Base-by-base conservation (phyloP, 148 eudicot species). In the Heliamphora exappendiculata region DNA sequence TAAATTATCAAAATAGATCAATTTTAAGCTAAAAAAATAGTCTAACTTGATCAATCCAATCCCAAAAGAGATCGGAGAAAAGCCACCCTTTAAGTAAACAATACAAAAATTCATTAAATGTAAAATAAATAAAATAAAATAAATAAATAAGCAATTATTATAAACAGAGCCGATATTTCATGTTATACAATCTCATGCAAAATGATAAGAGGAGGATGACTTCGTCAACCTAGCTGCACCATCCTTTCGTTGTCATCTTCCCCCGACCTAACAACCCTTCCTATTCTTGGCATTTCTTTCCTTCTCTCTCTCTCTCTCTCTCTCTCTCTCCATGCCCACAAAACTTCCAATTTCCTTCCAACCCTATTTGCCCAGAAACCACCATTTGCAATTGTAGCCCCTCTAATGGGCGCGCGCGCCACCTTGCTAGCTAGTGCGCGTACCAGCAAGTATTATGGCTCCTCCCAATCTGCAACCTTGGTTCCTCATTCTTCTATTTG, bases 351-450 rank as follows among this genome's bases (percentile, higher is more conserved):
- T n/a, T 49, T 47, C 28, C 19, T 54, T 36, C 44, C 60, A 24
- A n/a, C 9, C 69, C 53, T 47, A 55, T 54, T 60, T 20, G 9
- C 44, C 34, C 42, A 34, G 34, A 31, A 37, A 20, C 19, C 26
- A 19, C 44, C 81, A 31, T 42, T 9, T 34, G 7, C 14, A 8
- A 11, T 33, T 34, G 59, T 33, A 54, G 24, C 31, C 24, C 69
- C 31, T 29, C 69, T 1, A 72, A 33, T 45, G 78, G 66, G 78
- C 55, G 77, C 72, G 78, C 68, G 28, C 69, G 74, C 55, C 64
- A 55, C 63, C 60, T 34, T 62, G 20, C 78, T 36, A 53, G 20
- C 78, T 36, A 53, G 58, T 67, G 64, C 78, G 65, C 26, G 67
- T 24, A 17, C 69, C 47, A 37, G 36, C 41, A 5, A 22, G 29